These are phyloP conservation scores for Durusdinium trenchii DNA, from an alignment of 73 alveolate species.

Conservation along the genomic window DNA sequence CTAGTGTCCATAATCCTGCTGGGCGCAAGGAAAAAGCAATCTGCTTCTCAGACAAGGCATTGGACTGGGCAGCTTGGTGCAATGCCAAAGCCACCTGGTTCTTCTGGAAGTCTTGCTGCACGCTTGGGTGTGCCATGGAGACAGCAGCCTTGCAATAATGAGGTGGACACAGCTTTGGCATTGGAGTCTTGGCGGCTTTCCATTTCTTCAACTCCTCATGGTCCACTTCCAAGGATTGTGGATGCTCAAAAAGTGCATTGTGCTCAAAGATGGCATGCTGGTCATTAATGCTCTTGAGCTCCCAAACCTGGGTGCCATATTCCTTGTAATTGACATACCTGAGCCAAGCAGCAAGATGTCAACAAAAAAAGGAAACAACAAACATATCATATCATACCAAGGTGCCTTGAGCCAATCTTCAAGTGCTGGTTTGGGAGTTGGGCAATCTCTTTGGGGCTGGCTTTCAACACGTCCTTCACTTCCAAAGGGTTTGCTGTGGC, in stretches of 20 bases:
- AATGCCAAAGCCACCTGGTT: conserved; percentile 2
- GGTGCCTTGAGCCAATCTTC: background rate
- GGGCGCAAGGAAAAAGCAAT: background rate
- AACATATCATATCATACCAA: background rate
- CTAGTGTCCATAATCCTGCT: background rate
- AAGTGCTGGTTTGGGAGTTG: background rate
- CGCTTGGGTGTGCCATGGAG: background rate
- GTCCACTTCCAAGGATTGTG: background rate
- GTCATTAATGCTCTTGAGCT: background rate
- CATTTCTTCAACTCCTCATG: background rate
- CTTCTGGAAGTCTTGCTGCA: background rate
- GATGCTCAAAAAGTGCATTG: background rate
- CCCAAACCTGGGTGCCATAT: background rate
- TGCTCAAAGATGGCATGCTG: background rate
- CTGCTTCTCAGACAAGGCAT: background rate
- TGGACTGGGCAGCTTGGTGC: background rate
- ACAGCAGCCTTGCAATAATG: background rate
- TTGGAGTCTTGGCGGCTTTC: background rate
- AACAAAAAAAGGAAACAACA: too few relatives aligned
- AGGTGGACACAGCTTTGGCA: background rate
- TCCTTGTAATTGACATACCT: conserved; percentile 9
- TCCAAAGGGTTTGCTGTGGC: conserved; percentile 1
- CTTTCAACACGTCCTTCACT: background rate
- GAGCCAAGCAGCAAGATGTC: background rate
- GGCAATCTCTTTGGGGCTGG: conserved; percentile 32